phyloP scores from a whole-genome alignment of 1,284 basidiomycete genomes.

The Leccinum subfulvum region DNA sequence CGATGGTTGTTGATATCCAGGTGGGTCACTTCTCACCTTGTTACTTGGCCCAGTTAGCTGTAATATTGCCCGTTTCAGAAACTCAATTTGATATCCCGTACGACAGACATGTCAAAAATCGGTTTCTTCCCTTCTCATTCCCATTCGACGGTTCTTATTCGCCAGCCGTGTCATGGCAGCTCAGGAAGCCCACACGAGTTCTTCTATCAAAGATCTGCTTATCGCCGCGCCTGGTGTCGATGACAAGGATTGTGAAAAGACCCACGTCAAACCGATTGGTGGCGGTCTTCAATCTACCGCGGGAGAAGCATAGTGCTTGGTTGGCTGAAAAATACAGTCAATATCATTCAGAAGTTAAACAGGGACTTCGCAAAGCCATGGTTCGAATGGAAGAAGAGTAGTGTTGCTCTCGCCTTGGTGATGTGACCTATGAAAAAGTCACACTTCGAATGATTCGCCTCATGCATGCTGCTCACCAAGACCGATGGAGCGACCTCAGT shows the following conservation, averaged over 20 bases:
- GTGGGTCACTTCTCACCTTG: slow-evolving; percentile 33
- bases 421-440: slow-evolving; percentile 99
- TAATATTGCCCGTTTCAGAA: slow-evolving; percentile 43
- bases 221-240: slow-evolving; percentile 92
- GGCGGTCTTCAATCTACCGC: slow-evolving; percentile 94
- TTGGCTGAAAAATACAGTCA: slow-evolving; percentile 80
- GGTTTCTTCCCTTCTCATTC: slow-evolving; percentile 54
- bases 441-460: slow-evolving; percentile 87
- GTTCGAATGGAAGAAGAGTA: slow-evolving; percentile 94
- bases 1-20: slow-evolving; percentile 76
- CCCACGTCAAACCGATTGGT: slow-evolving; percentile 92
- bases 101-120: slow-evolving; percentile 64
- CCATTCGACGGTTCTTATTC: slow-evolving; percentile 96
- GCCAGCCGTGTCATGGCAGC: slow-evolving; percentile 97
- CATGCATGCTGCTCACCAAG: slow-evolving; percentile 91
- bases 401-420: slow-evolving; percentile 79
- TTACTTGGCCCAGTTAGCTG: neutral
- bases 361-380: slow-evolving; percentile 95
- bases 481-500: slow-evolving; percentile 91
- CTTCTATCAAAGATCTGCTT: slow-evolving; percentile 95
- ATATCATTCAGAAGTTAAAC: slow-evolving; percentile 92
- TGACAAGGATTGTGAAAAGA: slow-evolving; percentile 92
- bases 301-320: slow-evolving; percentile 93
- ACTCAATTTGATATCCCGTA: slow-evolving; percentile 76
- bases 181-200: slow-evolving; percentile 94